phyloP scores from a whole-genome alignment of 2,329 filamentous ascomycete species.

The Teratosphaeria viscida region DNA sequence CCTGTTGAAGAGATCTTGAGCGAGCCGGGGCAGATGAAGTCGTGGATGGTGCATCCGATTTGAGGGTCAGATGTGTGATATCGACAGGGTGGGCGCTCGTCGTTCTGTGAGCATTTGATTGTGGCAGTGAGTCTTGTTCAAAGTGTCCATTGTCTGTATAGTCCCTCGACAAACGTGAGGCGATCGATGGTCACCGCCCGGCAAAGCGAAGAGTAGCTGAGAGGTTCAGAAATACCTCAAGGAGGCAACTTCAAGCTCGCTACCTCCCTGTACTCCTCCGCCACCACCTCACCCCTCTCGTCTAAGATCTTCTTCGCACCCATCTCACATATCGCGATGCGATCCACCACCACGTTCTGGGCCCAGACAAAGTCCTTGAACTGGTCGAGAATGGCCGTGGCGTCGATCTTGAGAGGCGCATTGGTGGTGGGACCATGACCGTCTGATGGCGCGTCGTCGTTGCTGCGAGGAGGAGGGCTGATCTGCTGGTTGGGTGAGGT shows the following conservation, averaged over 20 bases:
- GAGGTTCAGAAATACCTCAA: background rate
- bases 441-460: conserved; percentile 7
- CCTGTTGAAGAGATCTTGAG: conserved; percentile 5
- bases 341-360: conserved; percentile 54
- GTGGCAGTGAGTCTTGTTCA: background rate
- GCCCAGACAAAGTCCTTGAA: conserved; percentile 64
- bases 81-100: too few relatives aligned
- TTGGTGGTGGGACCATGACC: conserved; percentile 26
- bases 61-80: background rate
- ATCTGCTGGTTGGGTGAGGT: background rate
- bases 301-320: conserved; percentile 59
- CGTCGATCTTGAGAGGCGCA: conserved; percentile 32
- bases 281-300: conserved; percentile 37
- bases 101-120: background rate
- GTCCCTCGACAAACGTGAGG: too few relatives aligned
- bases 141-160: too few relatives aligned
- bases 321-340: conserved; percentile 75
- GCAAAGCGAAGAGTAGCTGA: background rate
- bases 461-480: background rate
- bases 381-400: conserved; percentile 33
- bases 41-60: background rate
- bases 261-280: conserved; percentile 44
- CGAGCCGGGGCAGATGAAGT: background rate
- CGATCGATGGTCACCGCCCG: too few relatives aligned
- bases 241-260: conserved; percentile 16